Evolutionary conservation across 1,284 basidiomycete species (phyloP), one percentile per base, ranked within the genome.

Genomic region (Rugosomyces carneus): DNA sequence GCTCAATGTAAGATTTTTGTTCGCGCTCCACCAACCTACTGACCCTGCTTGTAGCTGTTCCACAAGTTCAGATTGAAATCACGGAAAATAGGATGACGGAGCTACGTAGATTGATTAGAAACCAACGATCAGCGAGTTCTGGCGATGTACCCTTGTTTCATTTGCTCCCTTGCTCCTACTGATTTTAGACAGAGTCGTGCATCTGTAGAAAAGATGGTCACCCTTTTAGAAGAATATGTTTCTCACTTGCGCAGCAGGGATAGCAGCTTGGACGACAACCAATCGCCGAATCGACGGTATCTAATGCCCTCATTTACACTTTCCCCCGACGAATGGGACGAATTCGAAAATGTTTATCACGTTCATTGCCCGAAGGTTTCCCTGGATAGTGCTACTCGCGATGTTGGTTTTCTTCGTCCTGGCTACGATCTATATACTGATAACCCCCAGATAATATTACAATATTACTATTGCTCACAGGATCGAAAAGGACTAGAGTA

Each of bases 291-390:
- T 11, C 64, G 67, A 44, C 76, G 68, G 42, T 84, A 84, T 53
- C 73, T 80, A 48, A 78, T 86, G 67, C 80, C 83, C 23, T 72
- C 78, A 7, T 80, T 84, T 56, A 73, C 76, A 34, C 73, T 82
- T 48, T 73, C 80, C 51, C 66, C 81, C 19, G 70, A 80, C 20
- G 89, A 93, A 58, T 88, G 88, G 79, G 77, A 77, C 0, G 79
- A 84, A 54, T 95, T 96, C 64, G 84, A 90, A 61, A 90, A 95
- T 56, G 92, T 94, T 16, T 89, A 93, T 60, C 88, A 96, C 58
- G 75, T 94, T 8, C 93, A 97, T 67, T 87, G 81, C 51, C 93
- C 93, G 0, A 86, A 84, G 42, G 75, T 96, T 37, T 84, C 84
- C 59, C 75, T 93, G 67, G 87, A 87, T 59, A 88, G 85, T 60